Evolutionary conservation across 305 asterid species (phyloP).

Genomic region (Rubia occidens): DNA sequence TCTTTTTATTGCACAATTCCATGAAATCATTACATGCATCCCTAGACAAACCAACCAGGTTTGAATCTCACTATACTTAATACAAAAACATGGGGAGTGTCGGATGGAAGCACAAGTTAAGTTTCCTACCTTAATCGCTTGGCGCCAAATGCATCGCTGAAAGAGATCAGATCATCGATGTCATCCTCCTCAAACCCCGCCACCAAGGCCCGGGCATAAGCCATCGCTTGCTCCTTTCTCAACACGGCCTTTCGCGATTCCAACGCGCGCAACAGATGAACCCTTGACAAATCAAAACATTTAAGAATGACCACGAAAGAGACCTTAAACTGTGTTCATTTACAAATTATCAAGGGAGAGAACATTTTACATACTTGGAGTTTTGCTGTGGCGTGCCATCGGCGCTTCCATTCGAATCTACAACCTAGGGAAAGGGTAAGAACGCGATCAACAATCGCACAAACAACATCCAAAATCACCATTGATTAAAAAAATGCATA

Average conservation of each 20-base stretch:
- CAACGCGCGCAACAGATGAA: constrained; percentile 61
- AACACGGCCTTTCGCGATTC: constrained; percentile 69
- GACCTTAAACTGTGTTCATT: constrained; percentile 12
- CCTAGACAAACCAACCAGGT: constrained; percentile 25
- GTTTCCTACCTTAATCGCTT: constrained; percentile 51
- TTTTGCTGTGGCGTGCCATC: constrained; percentile 41
- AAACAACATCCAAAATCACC: background rate
- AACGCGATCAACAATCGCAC: constrained; percentile 12
- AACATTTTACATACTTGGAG: constrained; percentile 34
- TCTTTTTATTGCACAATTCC: constrained; percentile 64
- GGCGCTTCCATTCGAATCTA: constrained; percentile 23
- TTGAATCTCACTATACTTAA: background rate
- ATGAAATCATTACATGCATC: constrained; percentile 60
- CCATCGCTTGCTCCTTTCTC: constrained; percentile 87
- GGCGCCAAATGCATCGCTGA: constrained; percentile 75
- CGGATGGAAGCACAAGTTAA: background rate
- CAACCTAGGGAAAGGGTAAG: constrained; percentile 30
- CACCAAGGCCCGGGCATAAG: constrained; percentile 78
- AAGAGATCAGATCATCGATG: constrained; percentile 54
- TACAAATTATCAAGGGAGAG: constrained; percentile 13
- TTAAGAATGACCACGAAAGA: constrained; percentile 5
- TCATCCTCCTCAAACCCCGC: constrained; percentile 61
- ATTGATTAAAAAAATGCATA: background rate
- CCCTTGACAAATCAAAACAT: constrained; percentile 22
- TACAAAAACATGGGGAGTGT: background rate